phyloP scores from a whole-genome alignment of 768 basidiomycete species.

The Hypsizygus marmoreus region DNA sequence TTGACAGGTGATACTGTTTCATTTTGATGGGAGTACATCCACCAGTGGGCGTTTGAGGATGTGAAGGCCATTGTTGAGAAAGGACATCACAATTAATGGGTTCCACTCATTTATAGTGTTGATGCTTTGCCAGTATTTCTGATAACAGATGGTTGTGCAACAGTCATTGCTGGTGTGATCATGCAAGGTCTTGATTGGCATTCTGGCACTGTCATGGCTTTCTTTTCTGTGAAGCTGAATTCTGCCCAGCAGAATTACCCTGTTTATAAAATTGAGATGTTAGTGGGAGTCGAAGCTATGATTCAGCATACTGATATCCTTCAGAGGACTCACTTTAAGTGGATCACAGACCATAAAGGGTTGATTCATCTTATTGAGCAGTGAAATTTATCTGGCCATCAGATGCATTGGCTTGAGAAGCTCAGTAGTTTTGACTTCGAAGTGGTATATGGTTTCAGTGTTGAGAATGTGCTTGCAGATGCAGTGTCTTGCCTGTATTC shows the following conservation, averaged over 20 bases:
- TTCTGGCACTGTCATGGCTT: conserved; percentile 24
- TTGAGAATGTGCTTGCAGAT: not conserved
- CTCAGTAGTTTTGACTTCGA: not conserved
- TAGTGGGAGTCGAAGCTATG: not conserved
- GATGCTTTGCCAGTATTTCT: conserved; percentile 14
- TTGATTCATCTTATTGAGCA: not conserved
- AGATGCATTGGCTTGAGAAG: not conserved
- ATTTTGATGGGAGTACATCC: conserved; percentile 13
- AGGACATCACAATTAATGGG: not conserved
- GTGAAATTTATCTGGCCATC: no score
- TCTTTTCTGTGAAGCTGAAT: conserved; percentile 23
- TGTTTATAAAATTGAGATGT: not conserved
- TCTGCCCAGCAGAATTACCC: not conserved
- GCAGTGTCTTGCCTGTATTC: conserved; percentile 4
- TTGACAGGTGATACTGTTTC: conserved; percentile 11
- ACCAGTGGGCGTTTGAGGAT: conserved; percentile 23
- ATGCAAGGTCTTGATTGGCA: conserved; percentile 20
- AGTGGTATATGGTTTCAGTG: no score
- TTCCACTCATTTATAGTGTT: conserved; percentile 13
- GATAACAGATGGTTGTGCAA: conserved; percentile 21
- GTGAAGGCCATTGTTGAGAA: conserved; percentile 22
- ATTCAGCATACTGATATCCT: not conserved
- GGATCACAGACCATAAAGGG: not conserved
- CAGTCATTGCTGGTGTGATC: conserved; percentile 14
- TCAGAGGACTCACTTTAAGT: not conserved